Percentiles rank a stretch among this genome's conserved stretches.
Evolutionary conservation across 2,329 filamentous ascomycete genomes (phyloP).

Genomic region (Parafenestella ontariensis): DNA sequence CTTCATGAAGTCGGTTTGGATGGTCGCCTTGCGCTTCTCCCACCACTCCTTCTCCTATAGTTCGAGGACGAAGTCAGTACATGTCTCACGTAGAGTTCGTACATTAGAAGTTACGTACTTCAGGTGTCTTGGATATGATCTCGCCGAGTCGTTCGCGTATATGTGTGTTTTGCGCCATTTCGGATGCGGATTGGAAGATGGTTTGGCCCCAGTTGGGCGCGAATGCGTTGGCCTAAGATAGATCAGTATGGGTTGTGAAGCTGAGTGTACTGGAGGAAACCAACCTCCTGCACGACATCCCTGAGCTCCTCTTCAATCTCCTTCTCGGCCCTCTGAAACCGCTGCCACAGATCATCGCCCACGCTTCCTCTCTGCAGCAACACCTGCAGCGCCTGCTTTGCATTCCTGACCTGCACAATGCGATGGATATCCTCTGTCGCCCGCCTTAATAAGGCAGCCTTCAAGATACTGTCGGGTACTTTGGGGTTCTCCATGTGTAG

Average conservation of each 20-base stretch:
- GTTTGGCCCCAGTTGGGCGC: constrained; percentile 87
- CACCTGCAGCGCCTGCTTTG: constrained; percentile 85
- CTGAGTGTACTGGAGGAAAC: constrained; percentile 21
- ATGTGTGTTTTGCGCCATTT: constrained; percentile 85
- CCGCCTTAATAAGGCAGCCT: constrained; percentile 85
- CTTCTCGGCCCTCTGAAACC: constrained; percentile 90
- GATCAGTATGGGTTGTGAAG: constrained; percentile 21
- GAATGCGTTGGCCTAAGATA: constrained; percentile 82
- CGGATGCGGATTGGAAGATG: constrained; percentile 97
- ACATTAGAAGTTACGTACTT: too few species aligned
- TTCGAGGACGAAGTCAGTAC: too few species aligned
- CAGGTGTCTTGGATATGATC: constrained; percentile 71
- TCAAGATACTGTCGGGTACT: constrained; percentile 83
- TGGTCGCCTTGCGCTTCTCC: constrained; percentile 79
- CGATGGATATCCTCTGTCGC: constrained; percentile 93
- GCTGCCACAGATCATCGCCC: constrained; percentile 93
- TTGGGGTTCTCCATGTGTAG: constrained; percentile 77
- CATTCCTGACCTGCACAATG: constrained; percentile 84
- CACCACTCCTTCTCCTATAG: constrained; percentile 94
- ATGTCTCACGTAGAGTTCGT: too few species aligned
- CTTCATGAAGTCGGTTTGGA: constrained; percentile 80
- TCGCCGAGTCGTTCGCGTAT: constrained; percentile 78
- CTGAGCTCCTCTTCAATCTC: constrained; percentile 96
- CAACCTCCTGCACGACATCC: constrained; percentile 90
- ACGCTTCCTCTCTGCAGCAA: constrained; percentile 90